A percentile compares a stretch with the other conserved stretches of the same genome.
Conservation (phyloP, 805 yeast genomes). For the Yarrowia sp. region DNA sequence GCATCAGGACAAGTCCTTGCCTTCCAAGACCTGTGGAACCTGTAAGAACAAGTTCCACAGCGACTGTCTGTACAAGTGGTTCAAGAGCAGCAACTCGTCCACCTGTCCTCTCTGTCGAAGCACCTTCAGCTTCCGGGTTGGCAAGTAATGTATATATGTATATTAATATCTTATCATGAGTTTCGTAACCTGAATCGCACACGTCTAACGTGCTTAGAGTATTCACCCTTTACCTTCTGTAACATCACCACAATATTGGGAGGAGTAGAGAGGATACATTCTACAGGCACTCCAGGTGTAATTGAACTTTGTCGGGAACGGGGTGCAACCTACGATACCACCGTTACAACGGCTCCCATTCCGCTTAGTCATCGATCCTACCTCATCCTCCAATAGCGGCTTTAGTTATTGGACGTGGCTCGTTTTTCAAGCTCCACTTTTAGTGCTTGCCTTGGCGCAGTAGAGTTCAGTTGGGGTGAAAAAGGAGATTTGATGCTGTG, state of each 20-base stretch:
- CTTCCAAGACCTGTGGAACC: constrained; percentile 85
- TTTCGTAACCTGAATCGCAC: no score
- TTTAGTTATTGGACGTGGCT: neutral
- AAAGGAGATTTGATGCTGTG: neutral
- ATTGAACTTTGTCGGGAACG: neutral
- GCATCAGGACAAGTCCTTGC: constrained; percentile 89
- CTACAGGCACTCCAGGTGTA: neutral
- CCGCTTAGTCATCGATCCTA: no score
- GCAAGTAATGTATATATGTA: constrained; percentile 39
- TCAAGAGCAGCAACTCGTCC: constrained; percentile 88
- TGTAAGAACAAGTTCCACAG: constrained; percentile 95
- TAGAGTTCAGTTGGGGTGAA: neutral
- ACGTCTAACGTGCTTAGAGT: neutral
- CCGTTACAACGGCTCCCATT: no score
- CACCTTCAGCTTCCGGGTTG: constrained; percentile 52
- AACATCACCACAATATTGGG: constrained; percentile 15
- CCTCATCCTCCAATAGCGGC: no score
- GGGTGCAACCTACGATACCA: no score
- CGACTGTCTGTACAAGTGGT: constrained; percentile 96
- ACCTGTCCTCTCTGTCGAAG: constrained; percentile 95
- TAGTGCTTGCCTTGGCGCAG: constrained; percentile 15
- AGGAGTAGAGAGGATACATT: constrained; percentile 10
- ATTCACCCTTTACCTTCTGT: no score
- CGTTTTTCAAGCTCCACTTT: constrained; percentile 1
- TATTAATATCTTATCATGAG: neutral